phyloP scores from a whole-genome alignment of 306 rosid species.

The Vigna reflexopilosa region DNA sequence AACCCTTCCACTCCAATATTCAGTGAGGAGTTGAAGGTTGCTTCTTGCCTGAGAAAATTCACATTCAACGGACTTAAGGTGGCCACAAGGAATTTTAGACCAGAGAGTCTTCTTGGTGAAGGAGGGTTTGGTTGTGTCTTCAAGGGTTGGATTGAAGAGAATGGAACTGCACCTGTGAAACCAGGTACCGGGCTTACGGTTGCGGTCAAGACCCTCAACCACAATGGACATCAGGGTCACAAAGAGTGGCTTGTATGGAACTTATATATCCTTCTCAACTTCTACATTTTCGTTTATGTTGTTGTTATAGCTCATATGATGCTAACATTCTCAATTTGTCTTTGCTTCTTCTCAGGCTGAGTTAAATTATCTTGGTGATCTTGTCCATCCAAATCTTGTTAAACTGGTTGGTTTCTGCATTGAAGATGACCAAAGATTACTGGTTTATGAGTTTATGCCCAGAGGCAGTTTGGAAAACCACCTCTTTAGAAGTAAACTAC shows the following conservation, averaged over 20 bases:
- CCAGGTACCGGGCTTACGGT: conserved; percentile 99
- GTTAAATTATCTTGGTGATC: conserved; percentile 90
- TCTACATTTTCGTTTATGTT: not conserved
- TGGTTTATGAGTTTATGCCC: conserved; percentile 96
- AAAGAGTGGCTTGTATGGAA: conserved; percentile 96
- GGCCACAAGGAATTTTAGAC: conserved; percentile 96
- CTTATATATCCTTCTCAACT: conserved; percentile 29
- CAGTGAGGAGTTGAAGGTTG: conserved; percentile 92
- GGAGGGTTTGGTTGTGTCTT: conserved; percentile 99
- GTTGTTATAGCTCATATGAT: conserved; percentile 24
- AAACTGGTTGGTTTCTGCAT: conserved; percentile 93
- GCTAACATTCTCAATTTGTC: conserved; percentile 34
- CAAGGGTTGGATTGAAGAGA: conserved; percentile 98
- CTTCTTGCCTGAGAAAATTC: conserved; percentile 91
- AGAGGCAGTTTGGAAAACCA: conserved; percentile 99
- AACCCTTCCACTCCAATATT: conserved; percentile 71
- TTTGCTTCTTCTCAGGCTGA: conserved; percentile 76
- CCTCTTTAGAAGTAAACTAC: conserved; percentile 89
- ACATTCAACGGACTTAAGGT: conserved; percentile 87
- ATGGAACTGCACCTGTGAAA: conserved; percentile 95
- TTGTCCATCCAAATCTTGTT: conserved; percentile 86
- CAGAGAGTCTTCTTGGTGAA: conserved; percentile 97
- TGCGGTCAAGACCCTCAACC: conserved; percentile 96
- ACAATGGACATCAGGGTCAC: conserved; percentile 98
- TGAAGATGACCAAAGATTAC: conserved; percentile 88